Conservation (phyloP, 2,329 filamentous ascomycete species). For the Lecanicillium sp. region DNA sequence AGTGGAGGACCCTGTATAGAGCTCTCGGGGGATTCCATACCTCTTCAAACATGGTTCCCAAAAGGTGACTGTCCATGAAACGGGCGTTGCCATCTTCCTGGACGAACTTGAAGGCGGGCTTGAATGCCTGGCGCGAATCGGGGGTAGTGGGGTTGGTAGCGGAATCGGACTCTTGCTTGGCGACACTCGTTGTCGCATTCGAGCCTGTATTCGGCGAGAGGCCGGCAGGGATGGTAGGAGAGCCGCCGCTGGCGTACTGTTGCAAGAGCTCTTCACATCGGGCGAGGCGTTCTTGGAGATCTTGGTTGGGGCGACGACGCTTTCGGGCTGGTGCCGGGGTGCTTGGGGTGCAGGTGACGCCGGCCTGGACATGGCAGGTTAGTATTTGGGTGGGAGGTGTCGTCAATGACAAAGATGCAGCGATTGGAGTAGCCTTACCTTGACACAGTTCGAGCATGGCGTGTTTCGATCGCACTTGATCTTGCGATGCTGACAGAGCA, state of each 20-base stretch:
- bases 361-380: conserved; percentile 35
- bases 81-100: conserved; percentile 46
- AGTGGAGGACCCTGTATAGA: not conserved
- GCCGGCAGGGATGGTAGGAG: conserved; percentile 17
- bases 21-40: conserved; percentile 26
- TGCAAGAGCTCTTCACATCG: conserved; percentile 52
- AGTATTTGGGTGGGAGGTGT: not conserved
- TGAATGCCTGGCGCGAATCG: conserved; percentile 29
- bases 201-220: conserved; percentile 13
- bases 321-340: conserved; percentile 53
- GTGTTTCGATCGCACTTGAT: conserved; percentile 55
- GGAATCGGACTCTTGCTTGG: conserved; percentile 9
- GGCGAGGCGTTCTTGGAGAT: conserved; percentile 52
- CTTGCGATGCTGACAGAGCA: conserved; percentile 53
- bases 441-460: conserved; percentile 53
- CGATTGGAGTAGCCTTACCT: conserved; percentile 30
- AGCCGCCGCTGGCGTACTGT: conserved; percentile 41
- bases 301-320: conserved; percentile 51
- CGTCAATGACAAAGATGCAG: too few species aligned
- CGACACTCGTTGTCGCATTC: conserved; percentile 3
- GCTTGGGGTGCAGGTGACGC: conserved; percentile 51
- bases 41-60: conserved; percentile 48
- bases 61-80: conserved; percentile 51
- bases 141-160: conserved; percentile 10
- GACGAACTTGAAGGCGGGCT: conserved; percentile 44